phyloP scores from a whole-genome alignment of 257 asterid species.

The Agastache rugosa region DNA sequence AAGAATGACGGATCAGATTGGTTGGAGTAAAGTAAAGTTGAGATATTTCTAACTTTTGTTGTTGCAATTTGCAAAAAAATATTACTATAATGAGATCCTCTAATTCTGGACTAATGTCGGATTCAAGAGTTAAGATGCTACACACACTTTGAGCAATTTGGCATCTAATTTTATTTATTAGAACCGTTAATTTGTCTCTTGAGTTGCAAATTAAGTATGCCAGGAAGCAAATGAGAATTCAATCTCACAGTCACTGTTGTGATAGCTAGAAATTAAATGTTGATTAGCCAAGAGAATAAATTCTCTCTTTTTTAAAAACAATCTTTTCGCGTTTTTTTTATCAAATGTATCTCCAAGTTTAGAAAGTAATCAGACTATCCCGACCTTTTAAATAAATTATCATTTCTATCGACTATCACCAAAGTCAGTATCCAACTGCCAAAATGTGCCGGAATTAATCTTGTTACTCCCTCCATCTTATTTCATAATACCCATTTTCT shows the following conservation, averaged over 20 bases:
- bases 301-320: too few relatives aligned
- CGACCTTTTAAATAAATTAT: too few relatives aligned
- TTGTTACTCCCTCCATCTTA: too few relatives aligned
- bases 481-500: too few relatives aligned
- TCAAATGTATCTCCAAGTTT: too few relatives aligned
- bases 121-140: conserved; percentile 24
- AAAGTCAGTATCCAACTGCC: too few relatives aligned
- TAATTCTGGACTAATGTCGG: not conserved
- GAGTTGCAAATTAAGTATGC: not conserved
- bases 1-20: not conserved
- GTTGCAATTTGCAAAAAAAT: conserved; percentile 14
- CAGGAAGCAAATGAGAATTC: conserved; percentile 11
- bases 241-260: not conserved
- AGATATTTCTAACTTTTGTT: conserved; percentile 24
- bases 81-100: not conserved
- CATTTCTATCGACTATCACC: too few relatives aligned
- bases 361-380: too few relatives aligned
- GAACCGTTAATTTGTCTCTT: not conserved
- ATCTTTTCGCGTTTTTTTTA: too few relatives aligned
- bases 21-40: conserved; percentile 6
- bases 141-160: not conserved
- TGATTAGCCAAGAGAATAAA: conserved; percentile 33
- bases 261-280: conserved; percentile 27
- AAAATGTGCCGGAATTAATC: too few relatives aligned
- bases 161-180: conserved; percentile 16